A percentile compares a stretch with the other conserved stretches of the same genome.
Conservation (phyloP, 2,329 filamentous ascomycete genomes). For the Remersonia thermophila region DNA sequence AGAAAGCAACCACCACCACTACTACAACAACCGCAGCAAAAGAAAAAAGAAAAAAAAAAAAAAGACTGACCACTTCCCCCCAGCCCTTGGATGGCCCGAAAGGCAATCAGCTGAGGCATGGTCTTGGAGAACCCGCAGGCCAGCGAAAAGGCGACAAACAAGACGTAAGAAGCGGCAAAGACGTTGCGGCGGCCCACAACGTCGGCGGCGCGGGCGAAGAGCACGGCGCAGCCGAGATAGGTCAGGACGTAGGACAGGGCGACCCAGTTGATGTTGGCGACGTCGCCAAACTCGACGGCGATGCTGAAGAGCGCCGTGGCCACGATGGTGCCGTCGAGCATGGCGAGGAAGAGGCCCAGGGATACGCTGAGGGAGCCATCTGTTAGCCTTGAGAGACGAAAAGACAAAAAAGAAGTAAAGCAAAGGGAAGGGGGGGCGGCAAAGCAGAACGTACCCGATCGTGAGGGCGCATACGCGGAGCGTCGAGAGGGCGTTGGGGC, state of each 20-base stretch:
- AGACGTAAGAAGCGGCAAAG: slow-evolving; percentile 35
- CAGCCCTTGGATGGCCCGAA: slow-evolving; percentile 37
- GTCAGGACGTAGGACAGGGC: slow-evolving; percentile 43
- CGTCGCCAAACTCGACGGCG: slow-evolving; percentile 35
- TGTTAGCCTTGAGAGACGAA: too few species aligned
- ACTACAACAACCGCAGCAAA: too few species aligned
- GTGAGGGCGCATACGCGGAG: too few species aligned
- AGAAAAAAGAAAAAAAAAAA: background rate
- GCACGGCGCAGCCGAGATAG: slow-evolving; percentile 44
- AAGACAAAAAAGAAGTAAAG: too few species aligned
- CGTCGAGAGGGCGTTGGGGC: too few species aligned
- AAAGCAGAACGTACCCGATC: too few species aligned
- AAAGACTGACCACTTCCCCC: slow-evolving; percentile 34
- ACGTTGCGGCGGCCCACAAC: slow-evolving; percentile 41
- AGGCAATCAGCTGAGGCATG: slow-evolving; percentile 35
- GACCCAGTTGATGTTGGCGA: slow-evolving; percentile 39
- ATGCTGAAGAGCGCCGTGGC: slow-evolving; percentile 47
- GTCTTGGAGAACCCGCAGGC: slow-evolving; percentile 37
- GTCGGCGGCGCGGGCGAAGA: slow-evolving; percentile 43
- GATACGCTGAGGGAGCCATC: slow-evolving; percentile 9
- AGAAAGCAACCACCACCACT: background rate
- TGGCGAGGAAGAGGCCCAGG: slow-evolving; percentile 42
- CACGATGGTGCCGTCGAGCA: slow-evolving; percentile 48
- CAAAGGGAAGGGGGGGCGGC: too few species aligned
- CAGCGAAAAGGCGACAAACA: slow-evolving; percentile 46